Base-by-base conservation (phyloP, 2,329 filamentous ascomycete genomes). In the Xylariaceae sp. region DNA sequence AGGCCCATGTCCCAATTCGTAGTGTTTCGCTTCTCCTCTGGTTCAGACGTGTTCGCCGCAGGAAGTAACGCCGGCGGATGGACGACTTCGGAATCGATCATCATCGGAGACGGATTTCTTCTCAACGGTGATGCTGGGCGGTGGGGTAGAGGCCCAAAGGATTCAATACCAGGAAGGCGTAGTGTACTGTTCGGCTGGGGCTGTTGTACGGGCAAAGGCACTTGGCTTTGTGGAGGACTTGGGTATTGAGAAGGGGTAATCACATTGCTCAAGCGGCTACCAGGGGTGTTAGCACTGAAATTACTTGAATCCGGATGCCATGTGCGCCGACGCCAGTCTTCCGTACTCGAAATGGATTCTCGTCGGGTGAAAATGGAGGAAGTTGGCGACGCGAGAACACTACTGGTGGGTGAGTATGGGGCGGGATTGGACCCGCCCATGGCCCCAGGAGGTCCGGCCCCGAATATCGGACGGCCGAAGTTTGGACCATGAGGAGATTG, bases 131-230 rank as follows among this genome's bases (percentile, higher is more conserved):
- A 85, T 11, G 79, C 72, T 1, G 86, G 82, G 17, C 83, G 83
- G 56, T 84, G 83, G 23, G 86, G 88, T 21, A 90, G 79, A 53
- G 91, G 87, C 68, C 94, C 92, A 67, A 97, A 96, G 14, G 91
- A 96, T 71, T 96, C 92, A 64, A 97, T 97, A 12, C 93, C 92
- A 1, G 93, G 93, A 12, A 97, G 81, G 34, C 91, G 86, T 12
- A 91, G 79, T 4, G 81, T 75, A 6, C 81, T 83, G 65, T 88
- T 86, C 69, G 73, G 79, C 72, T 75, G 85, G 33, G 72, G 71
- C 5, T 72, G 76, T 47, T 69, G 73, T 53, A 73, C 79, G 34
- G 74, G 77, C 28, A 78, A 75, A 64, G 73, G 83, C 69, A 74
- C 84, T 71, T 69, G 82, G 70, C 56, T 82, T 69, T 76, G 83